Evolutionary conservation across 176 grass and related monocot species (phyloP).

Genomic region (Leersia perrieri): DNA sequence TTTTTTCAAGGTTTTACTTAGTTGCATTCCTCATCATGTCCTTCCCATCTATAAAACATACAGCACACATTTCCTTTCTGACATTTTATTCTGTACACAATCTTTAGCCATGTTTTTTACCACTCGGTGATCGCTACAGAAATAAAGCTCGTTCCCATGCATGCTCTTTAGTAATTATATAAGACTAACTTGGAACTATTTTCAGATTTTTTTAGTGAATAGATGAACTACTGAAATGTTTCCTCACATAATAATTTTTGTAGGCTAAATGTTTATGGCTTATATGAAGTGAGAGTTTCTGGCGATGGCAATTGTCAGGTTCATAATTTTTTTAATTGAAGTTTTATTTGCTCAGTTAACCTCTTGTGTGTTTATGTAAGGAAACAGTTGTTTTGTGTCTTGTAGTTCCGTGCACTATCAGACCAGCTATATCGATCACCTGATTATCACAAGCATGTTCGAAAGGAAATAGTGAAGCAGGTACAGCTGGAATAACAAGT

Average conservation of each 20-base stretch:
- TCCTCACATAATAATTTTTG: constrained; percentile 30
- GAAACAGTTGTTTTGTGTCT: constrained; percentile 17
- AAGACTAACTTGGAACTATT: constrained; percentile 5
- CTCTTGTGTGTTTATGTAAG: constrained; percentile 7
- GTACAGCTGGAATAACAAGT: constrained; percentile 38
- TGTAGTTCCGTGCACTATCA: constrained; percentile 95
- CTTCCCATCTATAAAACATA: not conserved
- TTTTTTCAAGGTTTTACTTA: not conserved
- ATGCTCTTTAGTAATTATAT: not conserved
- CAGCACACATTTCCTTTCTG: not conserved
- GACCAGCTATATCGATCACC: constrained; percentile 88
- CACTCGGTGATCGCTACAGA: not conserved
- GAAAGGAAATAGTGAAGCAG: constrained; percentile 98
- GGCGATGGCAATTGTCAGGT: constrained; percentile 99
- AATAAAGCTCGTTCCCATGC: not conserved
- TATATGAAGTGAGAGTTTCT: constrained; percentile 85
- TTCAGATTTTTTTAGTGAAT: constrained; percentile 14
- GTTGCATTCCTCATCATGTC: not conserved
- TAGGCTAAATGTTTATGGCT: constrained; percentile 86
- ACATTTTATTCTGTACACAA: constrained; percentile 4
- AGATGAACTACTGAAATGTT: constrained; percentile 5
- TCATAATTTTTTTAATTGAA: not conserved
- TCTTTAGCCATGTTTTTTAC: constrained; percentile 14
- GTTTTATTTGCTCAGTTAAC: constrained; percentile 13
- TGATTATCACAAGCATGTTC: constrained; percentile 89